Percentiles rank a stretch among this genome's conserved stretches.
Conservation (phyloP, 2,329 filamentous ascomycete genomes). For the Colletotrichum sp. region DNA sequence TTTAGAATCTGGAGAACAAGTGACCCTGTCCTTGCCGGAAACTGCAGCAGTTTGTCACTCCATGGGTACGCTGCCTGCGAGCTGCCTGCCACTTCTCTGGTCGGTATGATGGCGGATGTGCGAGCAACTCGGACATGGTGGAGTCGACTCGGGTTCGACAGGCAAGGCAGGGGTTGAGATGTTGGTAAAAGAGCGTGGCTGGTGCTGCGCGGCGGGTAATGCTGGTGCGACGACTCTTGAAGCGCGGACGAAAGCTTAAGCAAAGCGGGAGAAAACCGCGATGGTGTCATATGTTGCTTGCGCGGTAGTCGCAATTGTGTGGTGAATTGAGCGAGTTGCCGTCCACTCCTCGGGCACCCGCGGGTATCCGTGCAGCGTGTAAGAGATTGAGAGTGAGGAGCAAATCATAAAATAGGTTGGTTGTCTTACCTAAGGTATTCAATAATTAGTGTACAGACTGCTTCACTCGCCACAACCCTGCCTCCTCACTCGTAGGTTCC, state of each 20-base stretch:
- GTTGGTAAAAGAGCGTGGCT: neutral
- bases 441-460: too few relatives aligned
- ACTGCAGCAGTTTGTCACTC: neutral
- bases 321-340: neutral
- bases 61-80: neutral
- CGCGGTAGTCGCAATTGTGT: neutral
- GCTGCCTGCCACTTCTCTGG: too few relatives aligned
- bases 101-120: too few relatives aligned
- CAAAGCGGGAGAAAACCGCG: neutral
- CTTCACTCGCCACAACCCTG: neutral
- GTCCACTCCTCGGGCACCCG: neutral
- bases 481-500: neutral
- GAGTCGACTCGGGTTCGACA: neutral
- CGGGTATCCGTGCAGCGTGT: neutral
- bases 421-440: neutral
- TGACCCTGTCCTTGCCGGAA: neutral
- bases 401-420: neutral
- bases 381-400: neutral
- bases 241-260: neutral
- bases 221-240: neutral
- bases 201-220: neutral
- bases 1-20: neutral
- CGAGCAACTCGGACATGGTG: neutral
- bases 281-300: neutral
- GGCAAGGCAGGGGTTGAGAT: neutral